Conservation (phyloP, 345 rosid genomes). For the Hibiscus syriacus region DNA sequence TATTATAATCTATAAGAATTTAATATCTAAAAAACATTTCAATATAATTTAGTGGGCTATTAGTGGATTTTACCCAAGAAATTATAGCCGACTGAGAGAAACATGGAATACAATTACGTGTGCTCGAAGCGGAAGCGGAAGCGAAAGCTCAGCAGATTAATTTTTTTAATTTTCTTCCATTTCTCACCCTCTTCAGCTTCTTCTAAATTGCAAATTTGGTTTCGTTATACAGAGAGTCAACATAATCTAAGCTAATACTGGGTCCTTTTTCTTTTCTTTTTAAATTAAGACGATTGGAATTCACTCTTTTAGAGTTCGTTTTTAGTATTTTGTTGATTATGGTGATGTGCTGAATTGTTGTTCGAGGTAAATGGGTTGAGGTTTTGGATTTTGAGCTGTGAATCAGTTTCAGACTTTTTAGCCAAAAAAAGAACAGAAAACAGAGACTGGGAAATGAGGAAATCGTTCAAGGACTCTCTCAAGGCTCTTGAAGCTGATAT, state of each 20-base stretch:
- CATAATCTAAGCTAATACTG: neutral
- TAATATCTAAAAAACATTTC: no score
- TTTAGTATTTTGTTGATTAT: no score
- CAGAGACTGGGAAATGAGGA: constrained; percentile 48
- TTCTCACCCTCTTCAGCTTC: constrained; percentile 13
- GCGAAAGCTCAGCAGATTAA: constrained; percentile 30
- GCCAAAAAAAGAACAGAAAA: neutral
- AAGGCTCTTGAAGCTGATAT: constrained; percentile 99
- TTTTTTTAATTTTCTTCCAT: constrained; percentile 1
- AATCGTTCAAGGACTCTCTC: constrained; percentile 89
- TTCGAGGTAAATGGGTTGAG: constrained; percentile 12
- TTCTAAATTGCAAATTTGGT: neutral
- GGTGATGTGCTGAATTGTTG: neutral
- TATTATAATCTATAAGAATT: no score
- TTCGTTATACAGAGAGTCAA: neutral
- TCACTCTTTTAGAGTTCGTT: no score
- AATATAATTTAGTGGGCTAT: no score
- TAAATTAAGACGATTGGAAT: no score
- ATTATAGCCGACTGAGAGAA: neutral
- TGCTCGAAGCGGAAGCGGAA: no score
- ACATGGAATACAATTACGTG: no score
- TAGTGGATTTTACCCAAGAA: neutral
- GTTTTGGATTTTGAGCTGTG: constrained; percentile 12
- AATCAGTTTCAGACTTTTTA: constrained; percentile 14
- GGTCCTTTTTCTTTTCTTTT: neutral